phyloP scores from a whole-genome alignment of 192 early-diverging fungal species.

The Podila epigama region DNA sequence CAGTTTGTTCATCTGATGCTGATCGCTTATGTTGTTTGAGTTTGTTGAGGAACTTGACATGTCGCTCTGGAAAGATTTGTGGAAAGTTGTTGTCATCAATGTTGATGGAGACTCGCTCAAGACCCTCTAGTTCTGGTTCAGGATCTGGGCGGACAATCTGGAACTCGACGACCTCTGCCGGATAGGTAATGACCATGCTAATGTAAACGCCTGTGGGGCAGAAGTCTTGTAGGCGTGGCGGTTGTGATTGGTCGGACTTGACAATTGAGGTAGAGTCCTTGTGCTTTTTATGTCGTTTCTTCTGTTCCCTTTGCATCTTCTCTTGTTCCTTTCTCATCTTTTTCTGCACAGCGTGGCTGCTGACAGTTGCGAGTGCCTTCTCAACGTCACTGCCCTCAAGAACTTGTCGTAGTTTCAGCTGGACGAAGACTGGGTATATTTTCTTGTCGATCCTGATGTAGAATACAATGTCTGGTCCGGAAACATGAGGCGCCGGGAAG shows the following conservation, averaged over 20 bases:
- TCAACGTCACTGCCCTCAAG: background rate
- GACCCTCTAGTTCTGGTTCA: constrained; percentile 14
- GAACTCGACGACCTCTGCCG: constrained; percentile 22
- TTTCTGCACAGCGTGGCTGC: background rate
- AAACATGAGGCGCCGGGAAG: constrained; percentile 25
- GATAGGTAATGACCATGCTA: no score
- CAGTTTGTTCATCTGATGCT: constrained; percentile 13
- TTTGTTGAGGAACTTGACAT: constrained; percentile 19
- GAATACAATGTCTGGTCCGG: constrained; percentile 30
- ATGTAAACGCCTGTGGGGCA: no score
- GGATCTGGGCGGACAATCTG: constrained; percentile 26
- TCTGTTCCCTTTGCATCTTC: no score
- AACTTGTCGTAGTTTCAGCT: background rate
- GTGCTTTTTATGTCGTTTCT: no score
- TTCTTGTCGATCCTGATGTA: constrained; percentile 10
- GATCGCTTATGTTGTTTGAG: constrained; percentile 24
- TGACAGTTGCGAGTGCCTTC: background rate
- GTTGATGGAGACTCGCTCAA: constrained; percentile 17
- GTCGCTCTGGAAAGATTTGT: constrained; percentile 15
- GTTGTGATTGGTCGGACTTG: no score
- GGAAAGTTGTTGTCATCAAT: constrained; percentile 15
- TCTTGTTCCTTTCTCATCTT: no score
- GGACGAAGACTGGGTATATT: constrained; percentile 1
- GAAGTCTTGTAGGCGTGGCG: no score
- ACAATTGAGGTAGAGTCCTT: no score